Evolutionary conservation across 805 yeast species (phyloP), one percentile per base, ranked within the genome.

Genomic region (Kodamaea laetipori): DNA sequence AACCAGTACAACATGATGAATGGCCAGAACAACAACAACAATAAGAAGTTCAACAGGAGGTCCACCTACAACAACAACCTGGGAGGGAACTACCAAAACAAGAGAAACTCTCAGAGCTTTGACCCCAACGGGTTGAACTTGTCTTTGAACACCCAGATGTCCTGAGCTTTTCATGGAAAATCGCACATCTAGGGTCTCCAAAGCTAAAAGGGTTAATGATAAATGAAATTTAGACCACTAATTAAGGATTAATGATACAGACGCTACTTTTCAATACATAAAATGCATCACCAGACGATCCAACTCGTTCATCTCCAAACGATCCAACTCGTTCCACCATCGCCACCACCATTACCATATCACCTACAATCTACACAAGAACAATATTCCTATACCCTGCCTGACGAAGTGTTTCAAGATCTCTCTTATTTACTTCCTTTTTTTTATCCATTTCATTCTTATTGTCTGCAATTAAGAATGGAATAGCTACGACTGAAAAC

Each of bases 41-140:
- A 56, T 38, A 51, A 53, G 31, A 49, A 47, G 44, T 32, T 46
- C 44, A 65, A 64, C 51, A 62, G 71, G 44, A 55, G 66, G 43
- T 66, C 68, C 44, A 55, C 61, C 47, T 56, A 65, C 44, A 64
- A 61, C 5, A 43, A 41, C 37, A 41, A 39, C 36, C 43, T 46
- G 43, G 36, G 38, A 15, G 34, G 35, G 23, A 31, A 38, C 36
- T 27, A 33, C 30, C 34, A 30, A n/a, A 39, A 34, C 28, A 45
- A 45, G 41, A 46, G 52, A 43, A 46, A 44, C 39, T 49, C 52
- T 5, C 46, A 44, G 37, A 44, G 37, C 10, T 46, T 49, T 15
- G 52, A 49, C 13, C 52, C 52, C 7, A 46, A 44, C 27, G 40
- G 30, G 25, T 44, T 49, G 23, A 46, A 45, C 35, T 32, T 46